Evolutionary conservation across 208 protist genomes (phyloP).

Genomic region (Trypanosoma conorhini): DNA sequence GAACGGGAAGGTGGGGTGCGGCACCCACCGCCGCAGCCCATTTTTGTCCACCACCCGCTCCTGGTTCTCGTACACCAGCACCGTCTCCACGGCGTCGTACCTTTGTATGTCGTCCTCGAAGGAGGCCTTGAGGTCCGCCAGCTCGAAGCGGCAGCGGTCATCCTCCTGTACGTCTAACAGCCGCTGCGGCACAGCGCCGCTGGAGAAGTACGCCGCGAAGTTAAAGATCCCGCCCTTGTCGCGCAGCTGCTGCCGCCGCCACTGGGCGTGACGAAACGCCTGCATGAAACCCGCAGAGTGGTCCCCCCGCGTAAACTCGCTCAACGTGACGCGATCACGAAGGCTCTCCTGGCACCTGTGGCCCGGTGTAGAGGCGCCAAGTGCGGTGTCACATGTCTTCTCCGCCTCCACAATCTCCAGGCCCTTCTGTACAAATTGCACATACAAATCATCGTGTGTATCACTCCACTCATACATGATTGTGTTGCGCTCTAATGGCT

Average conservation of each 20-base stretch:
- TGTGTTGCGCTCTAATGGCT: conserved; percentile 43
- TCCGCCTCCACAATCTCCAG: conserved; percentile 19
- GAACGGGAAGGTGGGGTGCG: conserved; percentile 59
- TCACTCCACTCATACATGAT: conserved; percentile 53
- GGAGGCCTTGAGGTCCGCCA: conserved; percentile 47
- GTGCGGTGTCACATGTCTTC: not conserved
- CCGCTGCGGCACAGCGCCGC: conserved; percentile 40
- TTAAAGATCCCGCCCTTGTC: conserved; percentile 37
- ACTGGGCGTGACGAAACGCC: conserved; percentile 21
- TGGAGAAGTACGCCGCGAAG: conserved; percentile 49
- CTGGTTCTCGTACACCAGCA: conserved; percentile 61
- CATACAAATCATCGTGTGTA: conserved; percentile 45
- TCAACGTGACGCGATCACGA: conserved; percentile 14
- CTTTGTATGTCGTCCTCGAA: conserved; percentile 40
- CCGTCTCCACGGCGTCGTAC: conserved; percentile 33
- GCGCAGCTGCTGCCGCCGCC: conserved; percentile 11
- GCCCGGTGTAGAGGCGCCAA: not conserved
- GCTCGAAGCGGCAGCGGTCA: conserved; percentile 60
- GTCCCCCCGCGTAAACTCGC: conserved; percentile 29
- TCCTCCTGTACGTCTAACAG: conserved; percentile 65
- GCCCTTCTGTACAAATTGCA: conserved; percentile 31
- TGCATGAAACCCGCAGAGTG: conserved; percentile 53
- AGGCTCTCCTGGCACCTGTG: not conserved
- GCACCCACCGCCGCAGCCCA: conserved; percentile 34
- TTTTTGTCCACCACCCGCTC: conserved; percentile 22